Base-by-base conservation (phyloP, 108 stramenopile species). In the Stephanodiscus minutulus region DNA sequence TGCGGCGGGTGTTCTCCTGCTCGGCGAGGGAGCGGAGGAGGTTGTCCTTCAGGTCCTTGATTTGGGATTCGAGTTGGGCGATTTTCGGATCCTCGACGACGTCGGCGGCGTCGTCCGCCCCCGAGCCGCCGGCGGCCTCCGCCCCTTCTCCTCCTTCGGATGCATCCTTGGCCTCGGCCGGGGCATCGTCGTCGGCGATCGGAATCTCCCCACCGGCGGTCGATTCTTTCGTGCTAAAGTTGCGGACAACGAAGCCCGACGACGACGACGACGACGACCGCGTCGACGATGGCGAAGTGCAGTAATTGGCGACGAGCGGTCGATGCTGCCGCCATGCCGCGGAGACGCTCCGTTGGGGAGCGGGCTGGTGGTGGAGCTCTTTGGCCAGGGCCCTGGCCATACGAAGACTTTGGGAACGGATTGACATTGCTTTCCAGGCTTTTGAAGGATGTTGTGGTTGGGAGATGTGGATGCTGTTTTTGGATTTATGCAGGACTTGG, bases 1-100 rank as follows among this genome's bases (percentile, higher is more conserved):
- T 98, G 27, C 81, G 61, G 25, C 99, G 94, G 33, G 89, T 94
- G 81, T 98, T 99, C 85, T 99, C 98, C 84, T 94, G 92, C 82
- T 98, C 98, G 44, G 98, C 98, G 18, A 90, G 83, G 64, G 87
- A 82, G 65, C 96, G 89, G 47, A 97, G 77, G 44, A 94, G 75
- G 68, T 85, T 85, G 82, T 93, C 87, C 65, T 91, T 91, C 33
- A 92, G 64, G 18, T 87, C 85, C 63, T 86, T 81, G 61, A 93
- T 61, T 72, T 93, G 75, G 25, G 39, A 52, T 84, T 91, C 70
- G 24, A 93, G 84, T 53, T 82, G 37, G 44, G 81, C 81, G 24
- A 77, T 62, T 68, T 82, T 50, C 17, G 24, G 59, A 39, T 68
- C 68, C 31, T 49, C 70, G 49, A 18, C 24, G 18, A 24, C 10